A percentile compares a stretch with the other conserved stretches of the same genome.
Conservation (phyloP, 1,139 yeast genomes). For the Lodderomyces orthopsilosis region DNA sequence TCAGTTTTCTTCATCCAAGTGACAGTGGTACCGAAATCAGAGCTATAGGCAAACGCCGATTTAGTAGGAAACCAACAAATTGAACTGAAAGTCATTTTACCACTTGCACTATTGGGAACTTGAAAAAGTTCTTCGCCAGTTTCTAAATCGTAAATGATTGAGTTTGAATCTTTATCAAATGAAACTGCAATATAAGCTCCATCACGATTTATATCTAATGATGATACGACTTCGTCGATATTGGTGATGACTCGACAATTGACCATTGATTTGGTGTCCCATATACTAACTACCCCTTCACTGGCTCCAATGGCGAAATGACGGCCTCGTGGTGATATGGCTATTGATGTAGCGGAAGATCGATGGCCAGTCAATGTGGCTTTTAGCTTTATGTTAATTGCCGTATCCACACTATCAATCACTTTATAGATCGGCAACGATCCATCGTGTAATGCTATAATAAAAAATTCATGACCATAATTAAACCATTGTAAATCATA, state of each 20-base stretch:
- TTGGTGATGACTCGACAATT: constrained; percentile 42
- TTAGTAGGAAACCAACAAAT: constrained; percentile 45
- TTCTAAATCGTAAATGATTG: constrained; percentile 38
- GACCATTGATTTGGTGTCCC: constrained; percentile 51
- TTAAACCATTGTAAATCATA: constrained; percentile 42
- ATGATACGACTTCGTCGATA: constrained; percentile 49
- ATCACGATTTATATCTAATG: constrained; percentile 44
- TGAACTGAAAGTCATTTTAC: constrained; percentile 31
- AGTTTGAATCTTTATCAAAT: constrained; percentile 39
- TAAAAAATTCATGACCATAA: constrained; percentile 26
- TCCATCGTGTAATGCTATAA: constrained; percentile 42
- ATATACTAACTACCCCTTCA: constrained; percentile 67
- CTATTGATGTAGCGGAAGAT: constrained; percentile 49
- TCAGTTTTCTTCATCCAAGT: constrained; percentile 20
- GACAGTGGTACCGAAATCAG: constrained; percentile 34
- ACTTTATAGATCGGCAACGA: constrained; percentile 27
- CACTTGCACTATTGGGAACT: constrained; percentile 37
- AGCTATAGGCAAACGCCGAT: constrained; percentile 32
- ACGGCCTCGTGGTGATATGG: constrained; percentile 58
- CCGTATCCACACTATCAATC: constrained; percentile 9
- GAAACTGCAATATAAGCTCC: constrained; percentile 46
- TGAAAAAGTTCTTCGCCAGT: constrained; percentile 31
- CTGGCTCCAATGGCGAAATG: constrained; percentile 60
- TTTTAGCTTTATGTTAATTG: constrained; percentile 21
- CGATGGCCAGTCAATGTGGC: constrained; percentile 47